Base-by-base conservation (phyloP, 202 grass and related monocot genomes). In the Panicum virgatum region DNA sequence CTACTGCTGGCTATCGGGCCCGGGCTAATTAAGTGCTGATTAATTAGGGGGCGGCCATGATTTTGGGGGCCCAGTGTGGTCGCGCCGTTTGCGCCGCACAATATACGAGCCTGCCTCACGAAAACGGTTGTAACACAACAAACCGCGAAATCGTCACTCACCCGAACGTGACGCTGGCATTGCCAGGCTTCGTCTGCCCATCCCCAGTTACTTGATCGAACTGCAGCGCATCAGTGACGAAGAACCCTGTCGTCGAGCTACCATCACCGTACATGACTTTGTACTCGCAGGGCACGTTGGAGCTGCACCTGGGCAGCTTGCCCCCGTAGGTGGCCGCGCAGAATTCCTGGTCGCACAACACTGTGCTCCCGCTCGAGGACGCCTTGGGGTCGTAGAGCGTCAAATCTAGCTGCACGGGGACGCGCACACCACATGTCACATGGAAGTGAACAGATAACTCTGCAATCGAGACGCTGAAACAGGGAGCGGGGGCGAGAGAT, bases 331-430 rank as follows among this genome's bases (percentile, higher is more conserved):
- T 89, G 3, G 88, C 64, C 2, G 62, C 13, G 62, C 96, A 99
- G 83, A 96, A 99, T 14, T 22, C 78, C 61, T 92, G 80, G 2
- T 92, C 60, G 58, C 96, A 99, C 0, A 57, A 71, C 42, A 99
- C 66, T 23, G 44, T 34, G 47, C 25, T 75, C 9, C 83, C 87
- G 6, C 65, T 96, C 2, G 73, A 80, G 5, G 96, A 99, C 2
- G 54, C 87, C 38, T 89, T 99, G 25, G 89, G 91, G 65, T 99
- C 93, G 88, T 94, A 99, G 1, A 99, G 85, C 46, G 91, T 93
- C 64, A 99, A 74, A 64, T 99, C 89, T 79, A 99, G 32, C 96
- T 99, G 76, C 65, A 37, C 54, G 36, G 12, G 46, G 10, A 76
- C 9, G 22, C 25, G 20, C 51, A 25, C 14, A 77, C 27, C 6